A percentile compares a stretch with the other conserved stretches of the same genome.
These are phyloP conservation scores for Lepraria neglecta DNA, from an alignment of 495 filamentous ascomycete genomes.

Conservation along the genomic window DNA sequence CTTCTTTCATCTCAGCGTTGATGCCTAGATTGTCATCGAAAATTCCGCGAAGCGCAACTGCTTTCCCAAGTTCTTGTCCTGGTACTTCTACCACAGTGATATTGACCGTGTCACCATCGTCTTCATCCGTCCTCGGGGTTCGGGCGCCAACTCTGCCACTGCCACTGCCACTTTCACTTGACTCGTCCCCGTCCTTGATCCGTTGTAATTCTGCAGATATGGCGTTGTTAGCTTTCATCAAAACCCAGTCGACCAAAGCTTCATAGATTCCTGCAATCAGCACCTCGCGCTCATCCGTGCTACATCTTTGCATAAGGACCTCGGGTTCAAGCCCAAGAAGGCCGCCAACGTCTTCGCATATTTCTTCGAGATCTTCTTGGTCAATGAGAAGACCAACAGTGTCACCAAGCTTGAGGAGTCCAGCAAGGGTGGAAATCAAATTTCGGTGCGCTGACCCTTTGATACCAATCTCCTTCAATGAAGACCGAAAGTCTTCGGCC, in stretches of 20 bases:
- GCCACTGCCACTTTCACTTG: slow-evolving; percentile 51
- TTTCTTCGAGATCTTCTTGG: slow-evolving; percentile 73
- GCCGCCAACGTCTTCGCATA: slow-evolving; percentile 85
- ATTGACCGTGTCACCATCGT: slow-evolving; percentile 74
- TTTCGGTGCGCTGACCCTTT: slow-evolving; percentile 74
- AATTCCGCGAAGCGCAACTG: slow-evolving; percentile 74
- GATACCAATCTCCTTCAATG: slow-evolving; percentile 84
- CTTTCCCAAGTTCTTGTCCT: slow-evolving; percentile 70
- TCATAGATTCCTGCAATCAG: slow-evolving; percentile 87
- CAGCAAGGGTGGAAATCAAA: slow-evolving; percentile 76
- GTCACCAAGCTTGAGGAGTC: slow-evolving; percentile 85
- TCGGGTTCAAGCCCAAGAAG: slow-evolving; percentile 84
- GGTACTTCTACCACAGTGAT: slow-evolving; percentile 87
- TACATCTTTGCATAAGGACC: slow-evolving; percentile 67
- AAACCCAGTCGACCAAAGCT: slow-evolving; percentile 90
- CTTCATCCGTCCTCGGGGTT: slow-evolving; percentile 58
- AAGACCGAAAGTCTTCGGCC: slow-evolving; percentile 82
- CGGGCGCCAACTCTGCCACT: slow-evolving; percentile 41
- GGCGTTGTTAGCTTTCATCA: slow-evolving; percentile 81
- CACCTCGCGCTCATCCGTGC: slow-evolving; percentile 72
- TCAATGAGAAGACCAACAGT: slow-evolving; percentile 80
- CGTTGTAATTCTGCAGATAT: slow-evolving; percentile 67
- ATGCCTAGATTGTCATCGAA: slow-evolving; percentile 92
- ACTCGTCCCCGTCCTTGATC: slow-evolving; percentile 55
- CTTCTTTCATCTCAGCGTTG: slow-evolving; percentile 93